Evolutionary conservation across 371 early-diverging fungal genomes (phyloP), one percentile per base, ranked within the genome.

Genomic region (Mortierella sp.): DNA sequence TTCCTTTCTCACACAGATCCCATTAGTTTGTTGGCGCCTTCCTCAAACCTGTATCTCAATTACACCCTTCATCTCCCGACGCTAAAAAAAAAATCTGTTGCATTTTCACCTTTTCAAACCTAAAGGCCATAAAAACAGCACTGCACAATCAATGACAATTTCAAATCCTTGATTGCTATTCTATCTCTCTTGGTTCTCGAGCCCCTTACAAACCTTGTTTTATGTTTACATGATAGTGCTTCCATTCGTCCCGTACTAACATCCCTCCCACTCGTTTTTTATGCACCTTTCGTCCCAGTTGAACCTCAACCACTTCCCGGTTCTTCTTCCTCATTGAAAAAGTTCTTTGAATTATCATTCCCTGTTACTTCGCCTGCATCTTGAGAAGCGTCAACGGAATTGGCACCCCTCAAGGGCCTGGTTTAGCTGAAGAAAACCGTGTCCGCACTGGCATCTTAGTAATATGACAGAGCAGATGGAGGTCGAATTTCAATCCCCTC

Each of bases 401-500:
- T 35, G 37, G 58, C 19, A n/a, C 26, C 37, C 13, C 58, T 61
- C 29, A 43, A 61, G 19, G 45, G 19, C 17, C 35, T 61, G 9
- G 61, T 34, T 32, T 26, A 55, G 22, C 34, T 22, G 35, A 31
- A 32, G n/a, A 34, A 19, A 57, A n/a, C 32, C 35, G 32, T 57
- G 32, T 19, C 34, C 26, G 23, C 60, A 29, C 26, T 42, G 60
- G 54, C 17, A 31, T 40, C 37, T 47, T n/a, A 28, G 32, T 40
- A 53, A 2, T 17, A 67, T 73, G 67, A 53, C 74, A 40, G 42
- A 67, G 59, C 26, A 55, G 13, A 53, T 67, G 40, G 57, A 42
- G 17, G 56, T 71, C 64, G 66, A 72, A 32, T 31, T 22, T 55
- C 88, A 86, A 62, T 84, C 85, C 43, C 90, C 87, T 8, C 89